Percentiles rank a stretch among this genome's conserved stretches.
phyloP scores from a whole-genome alignment of 352 stramenopile species.

The Phytophthora sp. region DNA sequence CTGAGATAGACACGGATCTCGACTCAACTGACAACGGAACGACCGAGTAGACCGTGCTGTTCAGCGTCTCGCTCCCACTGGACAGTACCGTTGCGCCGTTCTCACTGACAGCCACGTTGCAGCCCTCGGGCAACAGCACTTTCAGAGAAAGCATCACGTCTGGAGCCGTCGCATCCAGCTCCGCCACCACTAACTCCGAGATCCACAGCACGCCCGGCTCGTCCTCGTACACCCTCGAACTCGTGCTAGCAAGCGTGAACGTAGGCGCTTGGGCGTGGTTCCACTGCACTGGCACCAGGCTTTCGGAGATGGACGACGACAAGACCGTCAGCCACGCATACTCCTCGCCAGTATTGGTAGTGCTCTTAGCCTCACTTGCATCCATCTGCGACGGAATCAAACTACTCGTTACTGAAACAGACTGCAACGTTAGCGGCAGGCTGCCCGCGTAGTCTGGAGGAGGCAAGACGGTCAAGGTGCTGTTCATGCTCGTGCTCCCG shows the following conservation, averaged over 20 bases:
- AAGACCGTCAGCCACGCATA: slow-evolving; percentile 27
- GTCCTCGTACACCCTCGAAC: slow-evolving; percentile 31
- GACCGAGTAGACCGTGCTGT: slow-evolving; percentile 8
- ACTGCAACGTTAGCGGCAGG: slow-evolving; percentile 20
- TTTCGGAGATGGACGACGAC: slow-evolving; percentile 22
- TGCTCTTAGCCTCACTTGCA: background rate
- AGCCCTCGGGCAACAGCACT: slow-evolving; percentile 17
- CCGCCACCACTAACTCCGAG: slow-evolving; percentile 16
- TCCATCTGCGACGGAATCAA: slow-evolving; percentile 23
- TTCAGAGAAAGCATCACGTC: slow-evolving; percentile 22
- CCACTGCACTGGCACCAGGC: slow-evolving; percentile 13
- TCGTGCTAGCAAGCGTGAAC: slow-evolving; percentile 14
- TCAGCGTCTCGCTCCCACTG: slow-evolving; percentile 16
- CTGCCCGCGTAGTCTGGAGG: slow-evolving; percentile 24
- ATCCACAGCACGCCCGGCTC: slow-evolving; percentile 27
- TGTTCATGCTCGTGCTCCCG: slow-evolving; percentile 11
- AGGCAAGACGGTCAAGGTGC: slow-evolving; percentile 16
- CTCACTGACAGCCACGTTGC: slow-evolving; percentile 17
- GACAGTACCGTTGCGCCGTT: slow-evolving; percentile 1
- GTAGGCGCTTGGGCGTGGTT: slow-evolving; percentile 26
- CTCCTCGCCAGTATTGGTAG: slow-evolving; percentile 14
- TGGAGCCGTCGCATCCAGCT: slow-evolving; percentile 13
- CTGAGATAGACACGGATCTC: slow-evolving; percentile 11
- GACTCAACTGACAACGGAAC: slow-evolving; percentile 20
- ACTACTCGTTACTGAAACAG: slow-evolving; percentile 11